Evolutionary conservation across 2,329 filamentous ascomycete species (phyloP), one percentile per base, ranked within the genome.

Genomic region (Raffaelea arxii): DNA sequence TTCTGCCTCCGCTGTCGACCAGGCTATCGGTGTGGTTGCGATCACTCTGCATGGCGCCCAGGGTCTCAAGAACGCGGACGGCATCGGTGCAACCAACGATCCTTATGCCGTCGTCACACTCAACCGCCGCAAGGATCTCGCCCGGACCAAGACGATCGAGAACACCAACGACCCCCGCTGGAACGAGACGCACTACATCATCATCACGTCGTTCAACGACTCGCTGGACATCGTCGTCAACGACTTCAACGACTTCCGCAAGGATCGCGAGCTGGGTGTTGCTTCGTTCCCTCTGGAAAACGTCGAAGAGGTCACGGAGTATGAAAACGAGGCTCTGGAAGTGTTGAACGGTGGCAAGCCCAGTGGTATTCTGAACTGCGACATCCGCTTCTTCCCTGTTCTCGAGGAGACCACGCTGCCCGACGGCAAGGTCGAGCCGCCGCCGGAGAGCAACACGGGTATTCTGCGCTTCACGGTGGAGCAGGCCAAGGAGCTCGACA

Each of bases 141-240:
- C 86, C 32, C 82, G 85, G 57, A 98, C 92, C 39, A 96, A 97
- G 74, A 86, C 81, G 2, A 70, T 96, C 51, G 78, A 83, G 50
- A 88, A 96, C 59, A 92, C 84, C 47, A 71, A 82, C 43, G 94
- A 88, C 59, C 92, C 92, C 6, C 79, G 84, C 56, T 98, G 92
- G 92, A 94, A 92, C 58, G 91, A 98, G 67, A 98, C 92, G 0
- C 81, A 96, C 60, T 96, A 96, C 62, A 80, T 97, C 56, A 92
- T 98, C 53, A 75, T 98, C 54, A 94, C 88, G 2, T 94, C 88
- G 4, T 84, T 94, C 60, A 86, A 85, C 49, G 92, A 98, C 61
- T 76, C 84, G 24, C 72, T 98, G 46, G 92, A 91, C 21, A 75
- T 98, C 47, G 80, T 85, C 47, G 64, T 95, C 25, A 95, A 82